These are phyloP conservation scores for Gracilaria domingensis DNA, from an alignment of 23 red algal species.

Conservation along the genomic window DNA sequence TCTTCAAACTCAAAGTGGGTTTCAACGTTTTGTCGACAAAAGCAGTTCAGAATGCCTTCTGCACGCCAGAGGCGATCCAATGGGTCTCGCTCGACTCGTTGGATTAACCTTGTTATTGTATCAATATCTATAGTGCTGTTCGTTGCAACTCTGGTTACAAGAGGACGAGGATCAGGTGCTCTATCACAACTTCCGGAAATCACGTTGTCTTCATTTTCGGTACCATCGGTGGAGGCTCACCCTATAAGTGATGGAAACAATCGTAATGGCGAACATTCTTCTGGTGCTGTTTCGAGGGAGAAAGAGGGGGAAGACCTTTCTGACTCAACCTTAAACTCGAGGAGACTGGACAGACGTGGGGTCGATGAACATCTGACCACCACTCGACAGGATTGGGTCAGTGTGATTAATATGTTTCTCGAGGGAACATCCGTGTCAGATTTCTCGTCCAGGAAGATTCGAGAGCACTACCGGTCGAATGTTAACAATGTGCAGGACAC, in stretches of 20 bases:
- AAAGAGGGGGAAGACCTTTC: not conserved
- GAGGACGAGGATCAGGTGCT: not conserved
- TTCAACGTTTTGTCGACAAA: not conserved
- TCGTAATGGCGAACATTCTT: not conserved
- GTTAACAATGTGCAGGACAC: conserved; percentile 53
- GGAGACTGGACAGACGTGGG: conserved; percentile 21
- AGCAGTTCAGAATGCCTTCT: not conserved
- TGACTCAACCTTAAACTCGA: not conserved
- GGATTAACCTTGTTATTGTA: not conserved
- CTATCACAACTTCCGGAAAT: not conserved
- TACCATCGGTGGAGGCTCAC: not conserved
- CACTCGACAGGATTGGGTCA: conserved; percentile 49
- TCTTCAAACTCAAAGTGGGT: not conserved
- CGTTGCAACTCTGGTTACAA: not conserved
- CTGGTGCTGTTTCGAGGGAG: not conserved
- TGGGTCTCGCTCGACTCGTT: not conserved
- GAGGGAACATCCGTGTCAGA: not conserved
- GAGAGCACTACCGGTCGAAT: conserved; percentile 37
- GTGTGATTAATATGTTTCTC: conserved; percentile 47
- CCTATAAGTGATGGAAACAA: not conserved
- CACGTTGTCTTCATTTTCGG: not conserved
- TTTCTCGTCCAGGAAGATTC: conserved; percentile 38
- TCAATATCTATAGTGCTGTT: not conserved
- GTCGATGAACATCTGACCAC: conserved; percentile 53
- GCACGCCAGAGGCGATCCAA: not conserved